Conservation (phyloP, 192 early-diverging fungal species). For the Entophlyctis luteolus region DNA sequence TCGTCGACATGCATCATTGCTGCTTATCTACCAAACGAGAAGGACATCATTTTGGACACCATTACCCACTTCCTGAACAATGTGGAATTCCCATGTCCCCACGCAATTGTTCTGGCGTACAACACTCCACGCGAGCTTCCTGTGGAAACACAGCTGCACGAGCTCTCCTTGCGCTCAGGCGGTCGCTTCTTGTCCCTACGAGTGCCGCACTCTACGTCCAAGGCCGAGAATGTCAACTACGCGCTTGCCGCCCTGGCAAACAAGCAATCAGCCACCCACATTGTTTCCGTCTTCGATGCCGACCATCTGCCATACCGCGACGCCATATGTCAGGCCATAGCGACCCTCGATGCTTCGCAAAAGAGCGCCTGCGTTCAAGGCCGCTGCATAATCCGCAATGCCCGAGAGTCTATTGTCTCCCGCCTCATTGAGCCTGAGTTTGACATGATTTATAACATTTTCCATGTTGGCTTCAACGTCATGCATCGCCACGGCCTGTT, state of each 20-base stretch:
- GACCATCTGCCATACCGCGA: conserved; percentile 1
- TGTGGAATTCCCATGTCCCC: not conserved
- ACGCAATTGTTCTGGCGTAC: not conserved
- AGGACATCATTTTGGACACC: conserved; percentile 8
- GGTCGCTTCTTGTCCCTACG: not conserved
- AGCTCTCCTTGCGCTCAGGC: not conserved
- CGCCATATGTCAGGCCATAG: not conserved
- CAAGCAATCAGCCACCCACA: not conserved
- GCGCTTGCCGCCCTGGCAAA: not conserved
- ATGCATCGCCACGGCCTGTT: conserved; percentile 4
- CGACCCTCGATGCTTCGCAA: not conserved
- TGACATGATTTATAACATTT: conserved; percentile 14
- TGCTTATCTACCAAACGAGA: conserved; percentile 10
- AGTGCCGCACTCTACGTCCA: conserved; percentile 1
- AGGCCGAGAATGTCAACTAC: conserved; percentile 4
- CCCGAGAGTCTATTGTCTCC: not conserved
- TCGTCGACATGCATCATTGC: not conserved
- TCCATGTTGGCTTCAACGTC: conserved; percentile 4
- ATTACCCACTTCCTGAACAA: not conserved
- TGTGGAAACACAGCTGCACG: not conserved
- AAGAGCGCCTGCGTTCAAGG: conserved; percentile 2
- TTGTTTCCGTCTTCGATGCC: conserved; percentile 6
- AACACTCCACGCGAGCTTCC: conserved; percentile 1
- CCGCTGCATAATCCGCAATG: conserved; percentile 9
- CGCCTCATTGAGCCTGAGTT: conserved; percentile 1